Conservation (phyloP, 2,329 filamentous ascomycete genomes). For the Pestalotiopsis sp. region DNA sequence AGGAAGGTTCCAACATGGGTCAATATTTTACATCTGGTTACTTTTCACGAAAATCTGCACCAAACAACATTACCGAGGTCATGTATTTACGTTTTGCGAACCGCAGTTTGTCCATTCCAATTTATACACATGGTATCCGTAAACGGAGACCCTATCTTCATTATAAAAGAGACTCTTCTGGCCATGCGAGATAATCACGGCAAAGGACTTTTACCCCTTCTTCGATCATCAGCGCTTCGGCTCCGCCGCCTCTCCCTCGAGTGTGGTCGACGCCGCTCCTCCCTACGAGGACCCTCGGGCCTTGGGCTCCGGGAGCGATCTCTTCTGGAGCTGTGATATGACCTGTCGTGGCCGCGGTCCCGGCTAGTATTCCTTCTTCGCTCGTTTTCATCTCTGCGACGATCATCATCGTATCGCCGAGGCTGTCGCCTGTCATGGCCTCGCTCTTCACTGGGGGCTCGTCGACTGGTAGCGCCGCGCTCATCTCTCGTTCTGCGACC, state of each 20-base stretch:
- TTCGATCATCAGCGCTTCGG: slow-evolving; percentile 22
- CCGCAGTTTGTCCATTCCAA: no score
- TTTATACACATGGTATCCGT: no score
- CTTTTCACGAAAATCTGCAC: no score
- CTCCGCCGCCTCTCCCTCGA: slow-evolving; percentile 27
- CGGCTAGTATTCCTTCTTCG: slow-evolving; percentile 21
- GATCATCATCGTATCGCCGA: slow-evolving; percentile 15
- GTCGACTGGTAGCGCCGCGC: slow-evolving; percentile 6
- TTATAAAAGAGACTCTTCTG: background rate
- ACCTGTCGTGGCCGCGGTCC: slow-evolving; percentile 20
- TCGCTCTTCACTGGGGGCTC: slow-evolving; percentile 24
- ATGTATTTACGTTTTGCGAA: no score
- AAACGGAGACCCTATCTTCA: no score
- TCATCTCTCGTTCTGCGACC: slow-evolving; percentile 1
- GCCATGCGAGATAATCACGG: background rate
- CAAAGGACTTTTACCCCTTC: background rate
- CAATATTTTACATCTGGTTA: no score
- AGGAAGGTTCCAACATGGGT: no score
- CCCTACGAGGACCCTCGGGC: slow-evolving; percentile 19
- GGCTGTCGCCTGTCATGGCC: slow-evolving; percentile 17
- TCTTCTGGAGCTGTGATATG: slow-evolving; percentile 18
- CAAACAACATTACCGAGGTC: no score
- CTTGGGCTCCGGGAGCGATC: slow-evolving; percentile 27
- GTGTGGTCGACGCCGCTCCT: slow-evolving; percentile 22
- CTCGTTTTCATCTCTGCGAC: background rate